Evolutionary conservation across 2,329 filamentous ascomycete species (phyloP).

Genomic region (Colletotrichum godetiae): DNA sequence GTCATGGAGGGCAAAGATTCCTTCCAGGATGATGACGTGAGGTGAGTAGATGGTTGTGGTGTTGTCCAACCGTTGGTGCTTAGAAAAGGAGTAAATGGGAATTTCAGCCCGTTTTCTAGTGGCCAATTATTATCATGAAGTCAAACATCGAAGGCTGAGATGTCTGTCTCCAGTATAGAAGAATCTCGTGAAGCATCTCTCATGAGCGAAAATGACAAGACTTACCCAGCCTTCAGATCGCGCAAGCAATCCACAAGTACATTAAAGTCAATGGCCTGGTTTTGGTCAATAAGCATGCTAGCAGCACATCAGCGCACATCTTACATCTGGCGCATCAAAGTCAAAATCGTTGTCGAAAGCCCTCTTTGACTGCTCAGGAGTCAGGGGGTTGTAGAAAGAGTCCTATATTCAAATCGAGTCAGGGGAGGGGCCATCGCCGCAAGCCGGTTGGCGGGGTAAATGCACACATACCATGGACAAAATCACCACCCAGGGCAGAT

Average conservation of each 20-base stretch:
- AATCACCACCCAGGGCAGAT: conserved; percentile 97
- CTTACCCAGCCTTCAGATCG: conserved; percentile 92
- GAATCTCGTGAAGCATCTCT: neutral
- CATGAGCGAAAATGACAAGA: conserved; percentile 22
- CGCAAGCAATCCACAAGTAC: conserved; percentile 80
- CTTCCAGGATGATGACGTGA: conserved; percentile 94
- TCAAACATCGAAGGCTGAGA: neutral
- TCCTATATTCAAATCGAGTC: conserved; percentile 66
- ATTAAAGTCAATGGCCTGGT: conserved; percentile 90
- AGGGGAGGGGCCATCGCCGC: neutral
- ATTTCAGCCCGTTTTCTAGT: conserved; percentile 88
- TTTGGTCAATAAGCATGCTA: conserved; percentile 1
- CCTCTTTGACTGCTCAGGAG: conserved; percentile 78
- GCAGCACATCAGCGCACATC: neutral
- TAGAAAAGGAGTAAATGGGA: conserved; percentile 93
- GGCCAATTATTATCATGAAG: neutral
- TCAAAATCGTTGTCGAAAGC: conserved; percentile 95
- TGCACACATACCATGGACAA: conserved; percentile 82
- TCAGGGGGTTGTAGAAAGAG: conserved; percentile 95
- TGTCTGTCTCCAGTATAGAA: no score
- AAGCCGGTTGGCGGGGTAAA: conserved; percentile 28
- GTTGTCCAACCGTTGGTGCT: conserved; percentile 82
- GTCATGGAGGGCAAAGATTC: conserved; percentile 95
- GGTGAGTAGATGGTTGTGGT: conserved; percentile 95
- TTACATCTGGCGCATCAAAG: conserved; percentile 86